Evolutionary conservation across 2,329 filamentous ascomycete species (phyloP), one percentile per base, ranked within the genome.

Genomic region (Aspergillus viridinutans): DNA sequence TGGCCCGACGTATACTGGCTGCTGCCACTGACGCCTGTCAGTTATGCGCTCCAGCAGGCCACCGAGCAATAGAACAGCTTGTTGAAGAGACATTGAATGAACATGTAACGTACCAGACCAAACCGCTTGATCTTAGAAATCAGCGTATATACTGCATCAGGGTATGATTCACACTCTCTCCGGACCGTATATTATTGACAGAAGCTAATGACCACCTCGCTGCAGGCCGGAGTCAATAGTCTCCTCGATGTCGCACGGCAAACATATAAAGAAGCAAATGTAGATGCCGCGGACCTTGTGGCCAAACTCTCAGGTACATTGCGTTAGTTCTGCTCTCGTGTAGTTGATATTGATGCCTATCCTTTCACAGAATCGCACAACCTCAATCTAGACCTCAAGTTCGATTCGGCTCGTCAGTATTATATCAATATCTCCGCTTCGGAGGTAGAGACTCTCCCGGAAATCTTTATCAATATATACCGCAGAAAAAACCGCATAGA

Each of bases 81-180:
- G 92, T 99, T 52, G 76, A 83, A 48, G 76, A 80, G 14, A 84
- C 84, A 0, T 87, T 99, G 63, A 94, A 97, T 61, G 83, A 89
- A 8, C 90, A 96, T 69, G 90, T 92, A 0, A 83, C 81, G 0
- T 95, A 89, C 64, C 88, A 90, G 57, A 90, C 83, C 49, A 85
- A 87, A 23, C 88, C 94, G 0, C 80, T 97, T 4, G 93, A 97
- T 60, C 79, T 96, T 56, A 84, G 92, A 14, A 96, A 97, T 59
- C 93, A 97, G 69, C 82, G 93, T 61, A 90, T 89, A 0, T 97
- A 95, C 75, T 93, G 93, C 23, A 88, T 97, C 32, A 94, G 89
- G 76, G 85, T 86, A 67, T 56, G 63, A 42, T 42, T 49, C 28
- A 20, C 28, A 29, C 40, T 28, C 23, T 20, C 8, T 32, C 21